Evolutionary conservation across 1,139 yeast genomes (phyloP).

Genomic region (Blastobotrys aristatus): DNA sequence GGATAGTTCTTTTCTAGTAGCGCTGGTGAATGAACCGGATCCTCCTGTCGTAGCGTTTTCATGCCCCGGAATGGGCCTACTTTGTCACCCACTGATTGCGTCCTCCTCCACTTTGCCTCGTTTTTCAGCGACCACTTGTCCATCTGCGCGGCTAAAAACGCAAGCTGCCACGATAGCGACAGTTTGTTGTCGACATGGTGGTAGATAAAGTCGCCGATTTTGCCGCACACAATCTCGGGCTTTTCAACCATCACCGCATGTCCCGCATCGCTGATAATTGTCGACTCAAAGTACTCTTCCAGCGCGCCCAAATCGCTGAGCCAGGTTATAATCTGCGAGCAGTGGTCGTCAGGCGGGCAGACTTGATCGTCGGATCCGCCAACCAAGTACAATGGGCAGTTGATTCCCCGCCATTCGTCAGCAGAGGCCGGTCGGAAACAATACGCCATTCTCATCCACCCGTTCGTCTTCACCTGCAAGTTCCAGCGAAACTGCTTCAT

Average conservation of each 20-base stretch:
- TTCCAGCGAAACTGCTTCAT: constrained; percentile 67
- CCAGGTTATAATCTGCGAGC: constrained; percentile 28
- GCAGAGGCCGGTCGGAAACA: constrained; percentile 45
- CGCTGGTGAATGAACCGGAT: constrained; percentile 54
- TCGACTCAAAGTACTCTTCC: constrained; percentile 22
- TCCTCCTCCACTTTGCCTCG: constrained; percentile 63
- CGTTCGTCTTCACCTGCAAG: constrained; percentile 52
- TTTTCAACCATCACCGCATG: constrained; percentile 61
- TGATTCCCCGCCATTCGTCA: constrained; percentile 39
- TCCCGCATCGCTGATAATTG: constrained; percentile 50
- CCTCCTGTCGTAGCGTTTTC: constrained; percentile 71
- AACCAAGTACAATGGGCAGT: constrained; percentile 44
- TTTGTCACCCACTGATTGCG: constrained; percentile 43
- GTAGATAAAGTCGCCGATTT: constrained; percentile 54
- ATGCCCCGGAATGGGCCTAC: constrained; percentile 58
- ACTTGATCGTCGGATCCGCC: constrained; percentile 57
- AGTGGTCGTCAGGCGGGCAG: constrained; percentile 42
- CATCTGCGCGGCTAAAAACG: constrained; percentile 47
- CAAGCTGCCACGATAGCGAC: constrained; percentile 61
- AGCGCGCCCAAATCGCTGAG: constrained; percentile 21
- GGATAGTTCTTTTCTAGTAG: constrained; percentile 47
- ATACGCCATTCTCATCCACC: constrained; percentile 49
- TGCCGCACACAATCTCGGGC: constrained; percentile 63
- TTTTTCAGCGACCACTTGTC: constrained; percentile 77
- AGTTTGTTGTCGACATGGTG: constrained; percentile 41